Evolutionary conservation across 2,329 filamentous ascomycete genomes (phyloP), one percentile per base, ranked within the genome.

Genomic region (Purpureocillium takamizusanense): DNA sequence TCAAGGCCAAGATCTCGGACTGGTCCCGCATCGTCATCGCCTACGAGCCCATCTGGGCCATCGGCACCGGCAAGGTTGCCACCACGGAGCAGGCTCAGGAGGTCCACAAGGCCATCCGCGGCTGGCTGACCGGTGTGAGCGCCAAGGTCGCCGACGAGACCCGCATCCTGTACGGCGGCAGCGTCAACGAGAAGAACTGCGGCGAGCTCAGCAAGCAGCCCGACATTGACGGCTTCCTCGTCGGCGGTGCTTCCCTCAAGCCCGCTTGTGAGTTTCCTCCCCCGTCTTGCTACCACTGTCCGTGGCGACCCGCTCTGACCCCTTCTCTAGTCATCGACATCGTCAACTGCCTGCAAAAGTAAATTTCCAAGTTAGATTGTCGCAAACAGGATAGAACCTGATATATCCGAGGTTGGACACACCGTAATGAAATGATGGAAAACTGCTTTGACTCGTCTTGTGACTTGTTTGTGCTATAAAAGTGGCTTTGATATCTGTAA

Each of bases 41-140:
- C 57, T 98, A 98, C 69, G 92, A 98, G 78, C 92, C 92, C 57
- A 94, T 98, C 74, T 98, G 92, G 90, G 88, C 79, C 61, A 84
- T 81, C 52, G 90, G 90, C 53, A 97, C 92, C 50, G 92, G 92
- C 65, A 94, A 92, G 73, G 87, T 94, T 50, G 87, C 87, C 52
- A 84, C 81, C 47, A 88, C 81, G 43, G 74, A 87, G 68, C 88
- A 95, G 75, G 88, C 88, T 42, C 88, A 95, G 72, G 87, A 94
- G 64, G 87, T 92, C 43, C 88, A 95, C 72, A 86, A 82, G 55
- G 87, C 84, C 50, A 94, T 98, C 67, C 85, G 92, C 54, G 70
- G 79, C 57, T 97, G 89, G 86, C 75, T 98, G 59, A 76, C 80
- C 56, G 76, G 89, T 53, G 86, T 94, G 48, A 69, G 77, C 57